These are phyloP conservation scores for Colletotrichum sp. DNA, from an alignment of 2,329 filamentous ascomycete genomes.

Conservation along the genomic window DNA sequence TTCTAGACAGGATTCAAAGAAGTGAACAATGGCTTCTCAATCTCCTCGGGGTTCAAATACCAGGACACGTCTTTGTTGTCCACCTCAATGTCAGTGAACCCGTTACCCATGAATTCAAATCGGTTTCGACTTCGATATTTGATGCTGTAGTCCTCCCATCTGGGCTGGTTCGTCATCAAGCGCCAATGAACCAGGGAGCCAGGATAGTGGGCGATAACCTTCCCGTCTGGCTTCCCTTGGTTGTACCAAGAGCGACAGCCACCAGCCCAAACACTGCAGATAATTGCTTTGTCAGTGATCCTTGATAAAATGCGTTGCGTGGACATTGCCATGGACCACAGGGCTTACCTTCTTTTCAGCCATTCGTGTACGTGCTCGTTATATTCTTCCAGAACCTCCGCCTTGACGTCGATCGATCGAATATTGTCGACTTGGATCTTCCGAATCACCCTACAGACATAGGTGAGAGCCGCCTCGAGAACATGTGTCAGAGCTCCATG, in stretches of 20 bases:
- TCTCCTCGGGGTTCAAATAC: background rate
- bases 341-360: background rate
- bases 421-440: background rate
- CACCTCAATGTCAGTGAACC: background rate
- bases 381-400: background rate
- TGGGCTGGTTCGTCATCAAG: background rate
- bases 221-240: background rate
- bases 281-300: background rate
- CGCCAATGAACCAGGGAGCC: background rate
- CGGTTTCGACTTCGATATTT: background rate
- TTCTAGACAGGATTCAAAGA: background rate
- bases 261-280: background rate
- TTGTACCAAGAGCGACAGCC: background rate
- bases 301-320: background rate
- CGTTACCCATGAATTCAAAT: constrained; percentile 1
- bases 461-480: background rate
- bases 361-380: background rate
- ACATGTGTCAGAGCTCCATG: background rate
- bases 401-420: background rate
- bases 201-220: background rate
- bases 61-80: background rate
- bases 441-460: background rate
- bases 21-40: background rate
- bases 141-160: background rate
- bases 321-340: background rate